Percentiles rank a stretch among this genome's conserved stretches.
Evolutionary conservation across 345 rosid species (phyloP).

Genomic region (Rubroshorea leprosula): DNA sequence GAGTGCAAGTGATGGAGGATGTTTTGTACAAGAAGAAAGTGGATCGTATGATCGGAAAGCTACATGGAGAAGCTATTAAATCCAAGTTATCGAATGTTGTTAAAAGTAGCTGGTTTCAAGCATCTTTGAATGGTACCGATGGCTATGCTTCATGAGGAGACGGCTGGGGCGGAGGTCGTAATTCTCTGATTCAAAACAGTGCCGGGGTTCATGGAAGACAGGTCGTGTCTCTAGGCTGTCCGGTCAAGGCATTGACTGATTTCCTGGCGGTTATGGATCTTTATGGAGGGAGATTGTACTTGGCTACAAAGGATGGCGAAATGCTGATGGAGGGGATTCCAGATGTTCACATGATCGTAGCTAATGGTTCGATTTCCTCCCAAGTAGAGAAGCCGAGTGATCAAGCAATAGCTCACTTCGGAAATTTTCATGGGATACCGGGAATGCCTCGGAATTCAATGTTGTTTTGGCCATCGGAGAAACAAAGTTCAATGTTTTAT

Average conservation of each 20-base stretch:
- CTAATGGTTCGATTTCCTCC: slow-evolving; percentile 12
- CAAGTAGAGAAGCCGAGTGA: not conserved
- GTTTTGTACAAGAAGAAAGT: slow-evolving; percentile 37
- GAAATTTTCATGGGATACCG: not conserved
- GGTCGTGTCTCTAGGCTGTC: slow-evolving; percentile 34
- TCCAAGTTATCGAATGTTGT: not conserved
- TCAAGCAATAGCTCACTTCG: not conserved
- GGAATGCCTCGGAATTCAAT: not conserved
- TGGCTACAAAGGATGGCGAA: slow-evolving; percentile 33
- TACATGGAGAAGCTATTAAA: slow-evolving; percentile 25
- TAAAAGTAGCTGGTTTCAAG: slow-evolving; percentile 32
- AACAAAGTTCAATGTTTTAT: slow-evolving; percentile 17
- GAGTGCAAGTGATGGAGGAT: not conserved
- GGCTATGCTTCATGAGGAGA: slow-evolving; percentile 31
- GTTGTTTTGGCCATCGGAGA: slow-evolving; percentile 13
- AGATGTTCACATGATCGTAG: slow-evolving; percentile 5
- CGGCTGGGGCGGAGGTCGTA: slow-evolving; percentile 24
- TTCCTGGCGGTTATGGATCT: slow-evolving; percentile 22
- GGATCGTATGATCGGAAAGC: slow-evolving; percentile 28
- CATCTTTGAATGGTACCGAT: slow-evolving; percentile 22
- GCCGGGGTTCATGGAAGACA: slow-evolving; percentile 21
- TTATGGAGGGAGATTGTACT: slow-evolving; percentile 31
- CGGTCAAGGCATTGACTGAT: slow-evolving; percentile 17
- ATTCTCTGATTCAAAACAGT: slow-evolving; percentile 26
- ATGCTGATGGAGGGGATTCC: slow-evolving; percentile 24